phyloP scores from a whole-genome alignment of 352 stramenopile genomes.

The Phytophthora pistaciae region DNA sequence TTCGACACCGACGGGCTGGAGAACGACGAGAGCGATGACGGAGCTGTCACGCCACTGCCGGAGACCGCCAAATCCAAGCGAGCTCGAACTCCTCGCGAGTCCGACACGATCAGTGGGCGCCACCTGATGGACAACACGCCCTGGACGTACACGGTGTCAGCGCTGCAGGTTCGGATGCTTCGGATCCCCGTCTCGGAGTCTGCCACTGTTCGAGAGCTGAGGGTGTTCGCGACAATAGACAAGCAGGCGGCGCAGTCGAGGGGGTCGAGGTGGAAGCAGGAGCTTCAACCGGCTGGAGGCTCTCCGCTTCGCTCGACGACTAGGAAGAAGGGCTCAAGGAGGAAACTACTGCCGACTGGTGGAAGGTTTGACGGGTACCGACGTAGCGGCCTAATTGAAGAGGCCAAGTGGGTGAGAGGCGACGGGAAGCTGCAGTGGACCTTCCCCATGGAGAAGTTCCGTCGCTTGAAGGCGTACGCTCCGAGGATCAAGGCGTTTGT shows the following conservation, averaged over 20 bases:
- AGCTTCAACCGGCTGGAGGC: slow-evolving; percentile 20
- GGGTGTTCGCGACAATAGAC: slow-evolving; percentile 64
- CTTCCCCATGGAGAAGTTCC: slow-evolving; percentile 68
- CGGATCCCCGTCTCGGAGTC: slow-evolving; percentile 50
- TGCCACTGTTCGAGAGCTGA: slow-evolving; percentile 54
- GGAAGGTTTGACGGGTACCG: slow-evolving; percentile 14
- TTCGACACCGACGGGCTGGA: slow-evolving; percentile 13
- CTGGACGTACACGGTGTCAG: slow-evolving; percentile 57
- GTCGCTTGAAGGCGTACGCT: slow-evolving; percentile 68
- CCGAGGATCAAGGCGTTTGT: slow-evolving; percentile 80
- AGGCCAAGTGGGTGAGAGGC: slow-evolving; percentile 57
- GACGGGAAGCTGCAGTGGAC: slow-evolving; percentile 69
- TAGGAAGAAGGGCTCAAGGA: neutral
- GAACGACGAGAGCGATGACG: slow-evolving; percentile 25
- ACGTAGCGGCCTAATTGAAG: slow-evolving; percentile 59
- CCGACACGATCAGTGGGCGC: slow-evolving; percentile 14
- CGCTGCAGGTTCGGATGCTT: slow-evolving; percentile 52
- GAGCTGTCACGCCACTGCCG: slow-evolving; percentile 23
- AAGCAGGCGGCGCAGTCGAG: slow-evolving; percentile 62
- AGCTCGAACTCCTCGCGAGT: slow-evolving; percentile 8
- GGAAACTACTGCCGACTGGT: neutral
- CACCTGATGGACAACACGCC: slow-evolving; percentile 52
- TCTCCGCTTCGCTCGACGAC: slow-evolving; percentile 7
- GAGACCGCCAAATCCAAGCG: slow-evolving; percentile 18
- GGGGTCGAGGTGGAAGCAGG: slow-evolving; percentile 62